Percentiles rank a stretch among this genome's conserved stretches.
Conservation (phyloP, 257 asterid species). For the Craterostigma plantagineum region DNA sequence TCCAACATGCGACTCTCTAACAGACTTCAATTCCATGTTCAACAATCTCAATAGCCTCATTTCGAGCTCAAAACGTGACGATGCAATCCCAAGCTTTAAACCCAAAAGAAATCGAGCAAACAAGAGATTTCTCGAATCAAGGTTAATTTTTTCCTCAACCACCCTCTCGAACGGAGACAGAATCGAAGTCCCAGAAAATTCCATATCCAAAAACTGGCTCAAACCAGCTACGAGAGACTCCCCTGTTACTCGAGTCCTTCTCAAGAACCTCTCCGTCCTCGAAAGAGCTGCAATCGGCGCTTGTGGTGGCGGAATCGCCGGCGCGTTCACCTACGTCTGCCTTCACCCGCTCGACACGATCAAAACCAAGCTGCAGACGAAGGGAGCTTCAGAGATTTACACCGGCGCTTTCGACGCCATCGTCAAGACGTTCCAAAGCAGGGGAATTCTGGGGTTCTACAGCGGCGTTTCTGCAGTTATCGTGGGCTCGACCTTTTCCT, state of each 20-base stretch:
- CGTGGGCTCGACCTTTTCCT: conserved; percentile 84
- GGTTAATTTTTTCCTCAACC: conserved; percentile 39
- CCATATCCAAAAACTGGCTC: conserved; percentile 22
- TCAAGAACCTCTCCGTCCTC: conserved; percentile 61
- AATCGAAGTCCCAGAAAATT: conserved; percentile 14
- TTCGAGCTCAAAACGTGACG: conserved; percentile 3
- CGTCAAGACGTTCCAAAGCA: conserved; percentile 57
- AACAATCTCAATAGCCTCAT: conserved; percentile 39
- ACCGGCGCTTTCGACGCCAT: conserved; percentile 68
- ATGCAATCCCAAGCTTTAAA: no score
- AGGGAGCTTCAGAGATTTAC: conserved; percentile 82
- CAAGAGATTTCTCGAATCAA: conserved; percentile 7
- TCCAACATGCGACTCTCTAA: conserved; percentile 14
- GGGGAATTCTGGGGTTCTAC: conserved; percentile 72
- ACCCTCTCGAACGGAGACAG: conserved; percentile 28
- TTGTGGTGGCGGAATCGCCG: conserved; percentile 82
- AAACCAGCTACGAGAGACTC: conserved; percentile 57
- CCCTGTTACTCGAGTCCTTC: conserved; percentile 34
- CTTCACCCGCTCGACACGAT: conserved; percentile 84
- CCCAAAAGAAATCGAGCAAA: conserved; percentile 7
- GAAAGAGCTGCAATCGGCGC: conserved; percentile 78
- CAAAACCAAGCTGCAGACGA: conserved; percentile 91
- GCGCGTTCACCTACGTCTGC: conserved; percentile 90
- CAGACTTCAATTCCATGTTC: conserved; percentile 52
- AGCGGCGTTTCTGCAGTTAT: conserved; percentile 90